These are phyloP conservation scores for Hypsizygus marmoreus DNA, from an alignment of 768 basidiomycete genomes.

Conservation along the genomic window DNA sequence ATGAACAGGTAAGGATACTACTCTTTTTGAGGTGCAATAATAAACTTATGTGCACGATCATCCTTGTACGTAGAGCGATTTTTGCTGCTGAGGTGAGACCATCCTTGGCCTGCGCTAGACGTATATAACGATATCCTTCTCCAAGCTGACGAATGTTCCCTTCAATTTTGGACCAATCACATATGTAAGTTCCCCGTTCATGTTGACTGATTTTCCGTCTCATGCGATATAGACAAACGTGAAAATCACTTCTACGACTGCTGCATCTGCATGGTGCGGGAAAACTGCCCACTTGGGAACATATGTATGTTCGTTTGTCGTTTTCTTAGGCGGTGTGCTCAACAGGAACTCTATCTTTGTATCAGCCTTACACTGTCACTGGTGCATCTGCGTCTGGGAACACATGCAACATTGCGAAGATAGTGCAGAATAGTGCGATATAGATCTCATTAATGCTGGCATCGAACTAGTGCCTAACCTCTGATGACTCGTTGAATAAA, in stretches of 20 bases:
- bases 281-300: conserved; percentile 23
- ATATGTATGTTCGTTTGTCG: conserved; percentile 18
- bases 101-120: background rate
- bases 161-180: conserved; percentile 28
- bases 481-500: no score
- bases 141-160: conserved; percentile 23
- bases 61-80: conserved; percentile 19
- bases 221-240: conserved; percentile 21
- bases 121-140: background rate
- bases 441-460: no score
- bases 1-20: conserved; percentile 29
- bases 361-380: conserved; percentile 24
- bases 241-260: conserved; percentile 25
- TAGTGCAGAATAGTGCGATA: conserved; percentile 25
- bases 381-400: conserved; percentile 23
- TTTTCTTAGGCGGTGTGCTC: background rate
- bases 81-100: conserved; percentile 30
- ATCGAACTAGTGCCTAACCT: no score
- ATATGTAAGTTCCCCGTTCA: conserved; percentile 13
- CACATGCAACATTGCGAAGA: conserved; percentile 23
- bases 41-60: background rate
- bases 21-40: background rate
- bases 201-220: background rate
- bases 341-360: background rate
- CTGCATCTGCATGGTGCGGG: conserved; percentile 28